Evolutionary conservation across 768 basidiomycete genomes (phyloP).

Genomic region (Rhizopogon sp.): DNA sequence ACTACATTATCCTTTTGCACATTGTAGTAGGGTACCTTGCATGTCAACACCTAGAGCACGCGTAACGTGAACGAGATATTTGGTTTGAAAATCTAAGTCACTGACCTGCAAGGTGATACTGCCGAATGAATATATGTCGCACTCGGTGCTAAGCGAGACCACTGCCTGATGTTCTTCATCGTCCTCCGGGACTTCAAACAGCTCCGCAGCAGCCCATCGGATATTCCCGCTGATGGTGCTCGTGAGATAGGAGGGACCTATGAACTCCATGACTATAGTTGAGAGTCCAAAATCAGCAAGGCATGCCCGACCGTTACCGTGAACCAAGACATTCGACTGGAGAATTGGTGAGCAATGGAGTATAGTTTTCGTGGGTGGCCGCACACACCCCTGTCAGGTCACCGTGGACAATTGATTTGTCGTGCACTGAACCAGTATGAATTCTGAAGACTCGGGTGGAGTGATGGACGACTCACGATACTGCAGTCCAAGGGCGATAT

Average conservation of each 20-base stretch:
- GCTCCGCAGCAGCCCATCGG: slow-evolving; percentile 38
- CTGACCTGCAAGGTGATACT: slow-evolving; percentile 24
- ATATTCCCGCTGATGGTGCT: slow-evolving; percentile 32
- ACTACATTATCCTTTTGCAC: background rate
- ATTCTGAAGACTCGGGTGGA: background rate
- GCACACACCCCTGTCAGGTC: slow-evolving; percentile 4
- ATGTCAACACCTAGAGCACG: background rate
- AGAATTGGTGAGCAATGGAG: background rate
- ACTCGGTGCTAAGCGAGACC: too few relatives aligned
- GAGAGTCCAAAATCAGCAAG: slow-evolving; percentile 17
- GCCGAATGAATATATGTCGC: slow-evolving; percentile 41
- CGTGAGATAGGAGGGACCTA: slow-evolving; percentile 11
- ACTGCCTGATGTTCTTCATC: too few relatives aligned
- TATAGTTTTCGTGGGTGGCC: background rate
- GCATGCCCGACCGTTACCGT: slow-evolving; percentile 12
- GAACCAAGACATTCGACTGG: slow-evolving; percentile 25
- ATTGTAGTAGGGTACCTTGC: background rate
- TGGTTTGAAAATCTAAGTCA: background rate
- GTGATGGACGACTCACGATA: too few relatives aligned
- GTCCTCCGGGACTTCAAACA: slow-evolving; percentile 20
- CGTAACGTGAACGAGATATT: too few relatives aligned
- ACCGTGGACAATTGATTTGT: background rate
- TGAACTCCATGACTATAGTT: slow-evolving; percentile 30
- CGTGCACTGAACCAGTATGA: background rate
- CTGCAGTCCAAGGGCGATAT: too few relatives aligned